These are phyloP conservation scores for Batkoa obscura DNA, from an alignment of 371 early-diverging fungal species.

Conservation along the genomic window DNA sequence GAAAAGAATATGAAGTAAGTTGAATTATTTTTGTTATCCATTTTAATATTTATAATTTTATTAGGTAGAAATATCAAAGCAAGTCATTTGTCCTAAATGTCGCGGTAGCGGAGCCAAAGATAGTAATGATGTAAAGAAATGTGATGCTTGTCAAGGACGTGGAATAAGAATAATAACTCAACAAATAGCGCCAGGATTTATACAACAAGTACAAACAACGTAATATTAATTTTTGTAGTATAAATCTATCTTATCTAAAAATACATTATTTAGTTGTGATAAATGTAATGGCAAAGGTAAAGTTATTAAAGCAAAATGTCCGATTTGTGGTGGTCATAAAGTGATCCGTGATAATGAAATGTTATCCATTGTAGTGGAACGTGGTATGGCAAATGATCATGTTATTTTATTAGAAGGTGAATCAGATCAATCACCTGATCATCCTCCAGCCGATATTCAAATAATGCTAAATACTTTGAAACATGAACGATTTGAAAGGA, in stretches of 20 bases:
- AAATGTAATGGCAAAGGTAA: conserved; percentile 83
- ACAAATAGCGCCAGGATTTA: conserved; percentile 78
- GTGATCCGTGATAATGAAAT: conserved; percentile 66
- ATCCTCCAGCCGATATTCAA: conserved; percentile 67
- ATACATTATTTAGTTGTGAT: conserved; percentile 35
- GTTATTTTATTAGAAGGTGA: conserved; percentile 70
- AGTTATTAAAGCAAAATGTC: conserved; percentile 50
- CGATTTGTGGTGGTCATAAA: conserved; percentile 65
- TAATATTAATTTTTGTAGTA: conserved; percentile 13
- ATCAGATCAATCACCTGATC: conserved; percentile 81
- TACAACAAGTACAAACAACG: conserved; percentile 80
- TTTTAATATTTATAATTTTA: background rate
- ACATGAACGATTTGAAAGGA: conserved; percentile 60
- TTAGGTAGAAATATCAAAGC: conserved; percentile 66
- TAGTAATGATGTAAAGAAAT: conserved; percentile 64
- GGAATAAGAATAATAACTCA: conserved; percentile 69
- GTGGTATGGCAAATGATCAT: conserved; percentile 72
- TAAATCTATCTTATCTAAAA: background rate
- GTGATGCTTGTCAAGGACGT: conserved; percentile 55
- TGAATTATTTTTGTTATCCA: background rate
- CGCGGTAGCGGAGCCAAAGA: conserved; percentile 80
- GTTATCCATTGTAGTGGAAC: conserved; percentile 60
- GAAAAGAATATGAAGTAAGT: conserved; percentile 47
- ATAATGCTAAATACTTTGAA: conserved; percentile 62
- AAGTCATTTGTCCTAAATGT: conserved; percentile 83